Conservation (phyloP, 2,329 filamentous ascomycete species). For the Xylaria sp. region DNA sequence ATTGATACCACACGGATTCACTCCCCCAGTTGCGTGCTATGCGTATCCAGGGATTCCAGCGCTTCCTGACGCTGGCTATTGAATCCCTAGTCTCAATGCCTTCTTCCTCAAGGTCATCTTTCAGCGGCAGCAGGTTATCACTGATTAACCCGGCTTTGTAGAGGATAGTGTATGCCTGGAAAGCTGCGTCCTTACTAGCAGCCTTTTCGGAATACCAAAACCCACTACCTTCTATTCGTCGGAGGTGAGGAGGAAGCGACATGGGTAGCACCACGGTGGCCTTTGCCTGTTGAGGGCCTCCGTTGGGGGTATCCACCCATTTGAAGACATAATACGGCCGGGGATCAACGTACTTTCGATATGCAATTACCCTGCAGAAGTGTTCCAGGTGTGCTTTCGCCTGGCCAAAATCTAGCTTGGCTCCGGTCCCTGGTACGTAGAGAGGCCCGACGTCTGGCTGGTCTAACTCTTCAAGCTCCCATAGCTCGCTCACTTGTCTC, state of each 20-base stretch:
- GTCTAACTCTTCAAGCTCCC: slow-evolving; percentile 50
- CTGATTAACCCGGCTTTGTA: slow-evolving; percentile 74
- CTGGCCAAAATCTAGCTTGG: slow-evolving; percentile 71
- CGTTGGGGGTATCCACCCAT: slow-evolving; percentile 32
- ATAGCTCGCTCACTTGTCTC: slow-evolving; percentile 50
- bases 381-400: slow-evolving; percentile 78
- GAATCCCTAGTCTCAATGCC: slow-evolving; percentile 43
- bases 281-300: slow-evolving; percentile 38
- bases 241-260: slow-evolving; percentile 65
- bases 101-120: slow-evolving; percentile 42
- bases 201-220: slow-evolving; percentile 72
- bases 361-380: slow-evolving; percentile 70
- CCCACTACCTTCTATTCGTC: slow-evolving; percentile 52
- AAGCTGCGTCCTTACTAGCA: slow-evolving; percentile 80
- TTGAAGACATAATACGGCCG: slow-evolving; percentile 69
- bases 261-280: slow-evolving; percentile 73
- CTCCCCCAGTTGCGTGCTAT: slow-evolving; percentile 48
- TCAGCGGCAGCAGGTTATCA: slow-evolving; percentile 72
- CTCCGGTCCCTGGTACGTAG: slow-evolving; percentile 51
- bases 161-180: slow-evolving; percentile 74
- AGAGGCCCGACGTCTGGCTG: slow-evolving; percentile 39
- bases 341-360: slow-evolving; percentile 62
- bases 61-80: slow-evolving; percentile 40
- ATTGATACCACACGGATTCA: slow-evolving; percentile 37
- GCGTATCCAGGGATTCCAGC: slow-evolving; percentile 51